Evolutionary conservation across 208 protist species (phyloP), one percentile per base, ranked within the genome.

Genomic region (Leishmania major): DNA sequence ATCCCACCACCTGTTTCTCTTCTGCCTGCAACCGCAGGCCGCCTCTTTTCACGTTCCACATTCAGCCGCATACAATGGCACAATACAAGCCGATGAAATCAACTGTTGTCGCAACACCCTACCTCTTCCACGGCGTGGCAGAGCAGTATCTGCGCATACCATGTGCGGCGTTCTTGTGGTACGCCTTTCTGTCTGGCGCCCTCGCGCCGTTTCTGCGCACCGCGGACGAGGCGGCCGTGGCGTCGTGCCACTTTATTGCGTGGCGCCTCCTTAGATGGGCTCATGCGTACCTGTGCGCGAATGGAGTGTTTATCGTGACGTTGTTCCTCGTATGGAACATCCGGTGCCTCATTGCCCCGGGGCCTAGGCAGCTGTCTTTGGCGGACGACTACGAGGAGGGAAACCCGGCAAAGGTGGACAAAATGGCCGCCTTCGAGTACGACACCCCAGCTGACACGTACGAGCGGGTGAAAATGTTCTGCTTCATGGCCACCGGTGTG

Each of bases 381-480:
- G 88, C 88, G 35, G 82, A 93, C 51, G 89, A 93, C 74, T 95
- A 97, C 83, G 69, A 94, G 11, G 83, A 92, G n/a, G 78, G 72
- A 28, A 80, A 88, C 31, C 94, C 94, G 2, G 74, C 83, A 0
- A 84, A 92, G 66, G 91, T 91, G 45, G 87, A 88, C 62, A 87
- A 87, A 22, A 81, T 91, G 62, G 85, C 88, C 25, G 92, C 94
- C 10, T 89, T 97, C 31, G 78, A 79, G 53, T 96, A 97, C 79
- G 92, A 96, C 78, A 97, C 92, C 3, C 92, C 94, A n/a, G 79
- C 92, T 77, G 91, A 76, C 25, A 59, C 75, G 11, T 97, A 97
- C 85, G 92, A 97, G 78, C 77, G 82, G 43, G 31, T 91, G 19
- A 98, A 98, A 62, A 78, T 93, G 11, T 40, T 81, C 35, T 93